phyloP scores from a whole-genome alignment of 768 basidiomycete species.

The Leccinum rimulosum region DNA sequence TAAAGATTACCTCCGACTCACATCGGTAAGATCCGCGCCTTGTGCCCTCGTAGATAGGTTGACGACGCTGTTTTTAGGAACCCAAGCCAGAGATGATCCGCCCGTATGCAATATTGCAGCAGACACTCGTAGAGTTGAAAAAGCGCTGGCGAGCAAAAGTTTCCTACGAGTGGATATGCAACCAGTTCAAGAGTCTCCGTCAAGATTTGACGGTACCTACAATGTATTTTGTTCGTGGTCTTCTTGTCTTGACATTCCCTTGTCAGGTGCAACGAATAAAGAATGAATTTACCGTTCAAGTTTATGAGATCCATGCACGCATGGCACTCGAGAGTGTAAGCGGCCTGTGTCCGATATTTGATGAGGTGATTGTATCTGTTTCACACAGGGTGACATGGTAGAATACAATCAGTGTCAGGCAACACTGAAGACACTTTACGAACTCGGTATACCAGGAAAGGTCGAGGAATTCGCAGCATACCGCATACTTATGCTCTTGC shows the following conservation, averaged over 20 bases:
- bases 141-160: slow-evolving; percentile 78
- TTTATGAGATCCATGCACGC: slow-evolving; percentile 97
- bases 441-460: slow-evolving; percentile 88
- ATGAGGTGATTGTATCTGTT: slow-evolving; percentile 17
- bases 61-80: slow-evolving; percentile 54
- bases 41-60: background rate
- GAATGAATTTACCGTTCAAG: slow-evolving; percentile 95
- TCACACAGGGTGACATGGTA: slow-evolving; percentile 84
- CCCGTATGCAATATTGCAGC: slow-evolving; percentile 78
- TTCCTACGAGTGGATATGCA: slow-evolving; percentile 88
- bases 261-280: slow-evolving; percentile 95
- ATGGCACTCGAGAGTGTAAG: slow-evolving; percentile 91
- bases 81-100: slow-evolving; percentile 94
- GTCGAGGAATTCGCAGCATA: slow-evolving; percentile 97
- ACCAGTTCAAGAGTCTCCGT: slow-evolving; percentile 95
- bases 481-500: slow-evolving; percentile 92
- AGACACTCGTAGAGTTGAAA: slow-evolving; percentile 85
- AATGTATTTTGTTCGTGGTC: background rate
- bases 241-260: slow-evolving; percentile 8
- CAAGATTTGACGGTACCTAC: slow-evolving; percentile 93
- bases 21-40: slow-evolving; percentile 56
- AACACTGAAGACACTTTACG: slow-evolving; percentile 85
- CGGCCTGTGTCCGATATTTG: slow-evolving; percentile 8
- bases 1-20: slow-evolving; percentile 94
- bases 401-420: slow-evolving; percentile 99